Conservation (phyloP, 164 flowering plant genomes). For the Saururus chinensis region DNA sequence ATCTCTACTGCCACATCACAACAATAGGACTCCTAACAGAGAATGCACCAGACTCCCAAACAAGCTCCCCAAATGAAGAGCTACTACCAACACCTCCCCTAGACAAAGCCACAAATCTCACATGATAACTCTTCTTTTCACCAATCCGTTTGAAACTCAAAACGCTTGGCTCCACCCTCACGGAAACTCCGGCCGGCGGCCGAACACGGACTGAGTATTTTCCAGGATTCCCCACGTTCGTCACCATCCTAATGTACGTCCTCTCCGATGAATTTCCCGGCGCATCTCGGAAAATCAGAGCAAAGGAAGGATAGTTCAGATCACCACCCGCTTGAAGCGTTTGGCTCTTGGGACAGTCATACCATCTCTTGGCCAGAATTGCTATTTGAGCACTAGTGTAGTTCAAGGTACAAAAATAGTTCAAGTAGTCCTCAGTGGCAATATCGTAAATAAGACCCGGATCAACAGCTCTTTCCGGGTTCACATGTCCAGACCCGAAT, state of each 20-base stretch:
- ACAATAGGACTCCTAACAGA: constrained; percentile 60
- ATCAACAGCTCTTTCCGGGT: constrained; percentile 46
- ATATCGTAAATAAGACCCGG: constrained; percentile 65
- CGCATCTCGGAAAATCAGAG: constrained; percentile 21
- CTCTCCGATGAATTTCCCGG: constrained; percentile 8
- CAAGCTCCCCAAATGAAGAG: constrained; percentile 39
- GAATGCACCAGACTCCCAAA: constrained; percentile 32
- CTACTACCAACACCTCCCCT: constrained; percentile 2
- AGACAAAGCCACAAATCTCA: constrained; percentile 24
- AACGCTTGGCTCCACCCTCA: constrained; percentile 29
- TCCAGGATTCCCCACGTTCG: constrained; percentile 42
- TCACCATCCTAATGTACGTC: constrained; percentile 38
- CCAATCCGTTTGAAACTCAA: constrained; percentile 25
- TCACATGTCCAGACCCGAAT: constrained; percentile 68
- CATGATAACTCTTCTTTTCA: constrained; percentile 38
- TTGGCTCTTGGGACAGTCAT: constrained; percentile 24
- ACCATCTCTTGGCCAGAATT: constrained; percentile 20
- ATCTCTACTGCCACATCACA: constrained; percentile 29
- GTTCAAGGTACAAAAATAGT: constrained; percentile 48
- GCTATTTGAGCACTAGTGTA: constrained; percentile 35
- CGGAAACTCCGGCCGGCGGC: constrained; percentile 32
- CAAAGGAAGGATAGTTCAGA: constrained; percentile 67
- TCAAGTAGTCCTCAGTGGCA: constrained; percentile 33
- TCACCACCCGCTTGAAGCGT: constrained; percentile 28
- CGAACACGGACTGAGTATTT: constrained; percentile 22